Base-by-base conservation (phyloP, 768 basidiomycete genomes). In the Trametes gibbosa region DNA sequence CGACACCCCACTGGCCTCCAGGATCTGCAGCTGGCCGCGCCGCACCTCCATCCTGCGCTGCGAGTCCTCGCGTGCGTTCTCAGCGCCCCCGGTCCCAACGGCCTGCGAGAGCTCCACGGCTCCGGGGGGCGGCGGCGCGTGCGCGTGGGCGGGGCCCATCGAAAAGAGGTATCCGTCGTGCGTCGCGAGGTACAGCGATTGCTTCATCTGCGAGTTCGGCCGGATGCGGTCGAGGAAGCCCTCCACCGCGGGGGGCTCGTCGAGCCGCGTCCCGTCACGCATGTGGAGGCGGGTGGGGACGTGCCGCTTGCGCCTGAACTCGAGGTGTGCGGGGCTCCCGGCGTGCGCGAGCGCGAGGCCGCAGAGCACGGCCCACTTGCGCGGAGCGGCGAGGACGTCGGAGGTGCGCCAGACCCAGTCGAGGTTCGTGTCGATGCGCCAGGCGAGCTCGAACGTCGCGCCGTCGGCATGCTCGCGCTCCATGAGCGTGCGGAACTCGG, bases 341-440 rank as follows among this genome's bases (percentile, higher is more conserved):
- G 88, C 94, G 77, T 89, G 84, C 61, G 79, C 79, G 62, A 91
- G 77, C 10, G 89, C 85, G 40, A 95, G 64, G 32, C 92, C 93
- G 61, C 82, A 89, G 10, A 96, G 71, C 2, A 92, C 83, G 0
- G 82, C 80, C 89, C 90, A 94, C 24, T 80, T 77, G 46, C 94
- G 78, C 21, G 71, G 64, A 50, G 80, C 75, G 10, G 85, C 89
- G 34, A 82, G 76, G 0, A 87, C 76, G 63, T 90, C 87, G 24
- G 80, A 75, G n/a, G 85, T 79, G 37, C 86, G 77, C 81, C 88
- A 88, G 25, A 95, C 76, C 95, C 95, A 98, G 67, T 98, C 95
- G 47, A 98, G 70, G 60, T 83, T 81, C 2, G 85, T 84, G 21
- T 79, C 84, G 27, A 79, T 69, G 39, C 89, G 80, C 95, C 95